Conservation (phyloP, 768 basidiomycete species). For the Rhizopogon vesiculosus region DNA sequence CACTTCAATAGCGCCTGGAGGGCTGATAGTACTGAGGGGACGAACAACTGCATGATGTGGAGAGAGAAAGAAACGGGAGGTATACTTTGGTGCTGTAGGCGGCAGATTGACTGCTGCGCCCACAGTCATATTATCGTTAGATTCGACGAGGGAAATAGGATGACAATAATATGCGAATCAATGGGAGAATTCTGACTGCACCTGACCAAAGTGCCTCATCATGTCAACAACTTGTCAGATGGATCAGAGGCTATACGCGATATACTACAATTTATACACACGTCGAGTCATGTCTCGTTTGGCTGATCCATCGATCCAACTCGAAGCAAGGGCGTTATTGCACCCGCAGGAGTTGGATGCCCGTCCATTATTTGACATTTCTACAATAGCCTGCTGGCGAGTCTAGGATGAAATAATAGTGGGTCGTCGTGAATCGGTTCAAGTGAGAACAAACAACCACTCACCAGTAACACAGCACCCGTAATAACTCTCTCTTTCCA, state of each 20-base stretch:
- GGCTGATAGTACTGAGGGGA: background rate
- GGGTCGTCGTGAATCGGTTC: background rate
- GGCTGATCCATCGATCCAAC: too few species aligned
- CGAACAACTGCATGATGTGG: background rate
- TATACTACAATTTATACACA: background rate
- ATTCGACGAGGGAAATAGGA: too few species aligned
- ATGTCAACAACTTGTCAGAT: background rate
- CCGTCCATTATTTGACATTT: background rate
- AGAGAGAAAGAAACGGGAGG: too few species aligned
- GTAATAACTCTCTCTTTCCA: slow-evolving; percentile 65
- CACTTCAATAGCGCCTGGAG: background rate
- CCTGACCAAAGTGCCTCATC: background rate
- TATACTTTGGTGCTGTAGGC: too few species aligned
- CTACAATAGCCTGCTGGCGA: slow-evolving; percentile 25
- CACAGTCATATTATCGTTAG: too few species aligned
- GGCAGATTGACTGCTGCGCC: too few species aligned
- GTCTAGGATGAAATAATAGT: slow-evolving; percentile 18
- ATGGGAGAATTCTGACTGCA: background rate
- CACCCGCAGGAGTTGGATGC: background rate
- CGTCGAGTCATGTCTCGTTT: background rate
- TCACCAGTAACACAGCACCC: slow-evolving; percentile 49
- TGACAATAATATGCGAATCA: too few species aligned
- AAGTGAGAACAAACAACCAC: slow-evolving; percentile 4
- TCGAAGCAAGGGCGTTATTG: background rate
- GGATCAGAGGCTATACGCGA: background rate